Evolutionary conservation across 1,139 yeast species (phyloP), one percentile per base, ranked within the genome.

Genomic region (Geotrichum phurueaensis): DNA sequence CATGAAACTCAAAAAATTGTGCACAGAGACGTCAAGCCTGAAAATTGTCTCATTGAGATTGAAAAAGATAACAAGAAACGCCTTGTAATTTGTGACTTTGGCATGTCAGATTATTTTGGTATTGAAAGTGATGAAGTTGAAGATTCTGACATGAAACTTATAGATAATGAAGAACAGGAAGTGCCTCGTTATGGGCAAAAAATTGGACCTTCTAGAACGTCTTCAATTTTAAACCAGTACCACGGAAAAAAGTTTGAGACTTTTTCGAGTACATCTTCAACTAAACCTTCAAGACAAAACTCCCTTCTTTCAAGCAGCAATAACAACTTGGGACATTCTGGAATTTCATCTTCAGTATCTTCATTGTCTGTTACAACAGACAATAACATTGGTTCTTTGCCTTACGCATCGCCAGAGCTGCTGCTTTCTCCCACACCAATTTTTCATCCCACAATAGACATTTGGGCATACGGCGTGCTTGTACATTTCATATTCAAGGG

Each of bases 321-420:
- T 15, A 39, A 48, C 12, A 15, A 23, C 31, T 25, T 10, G 9
- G 31, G n/a, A 3, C 51, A 23, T 18, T 27, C 53, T 27, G 22
- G 58, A 54, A n/a, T 45, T 18, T 22, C 52, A 22, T 18, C 27
- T 3, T 39, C 47, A 39, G 47, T 39, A 39, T 39, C 47, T 13
- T 39, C 47, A 39, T 10, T 20, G 22, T 47, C 56, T 10, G 49
- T 47, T 60, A 60, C 31, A 54, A 54, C 60, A 20, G 43, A 57
- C 47, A 63, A 68, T 31, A 66, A 76, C 69, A 88, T 90, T 61
- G 98, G 98, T 0, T 90, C 96, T 0, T 77, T 92, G 49, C 97
- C 97, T 0, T 92, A 90, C 71, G 96, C 97, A 0, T 82, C 96
- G 0, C 98, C 98, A 0, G 97, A 92, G 70, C 77, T 90, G 43